Conservation (phyloP, 768 basidiomycete species). For the Lenzites betulinus region DNA sequence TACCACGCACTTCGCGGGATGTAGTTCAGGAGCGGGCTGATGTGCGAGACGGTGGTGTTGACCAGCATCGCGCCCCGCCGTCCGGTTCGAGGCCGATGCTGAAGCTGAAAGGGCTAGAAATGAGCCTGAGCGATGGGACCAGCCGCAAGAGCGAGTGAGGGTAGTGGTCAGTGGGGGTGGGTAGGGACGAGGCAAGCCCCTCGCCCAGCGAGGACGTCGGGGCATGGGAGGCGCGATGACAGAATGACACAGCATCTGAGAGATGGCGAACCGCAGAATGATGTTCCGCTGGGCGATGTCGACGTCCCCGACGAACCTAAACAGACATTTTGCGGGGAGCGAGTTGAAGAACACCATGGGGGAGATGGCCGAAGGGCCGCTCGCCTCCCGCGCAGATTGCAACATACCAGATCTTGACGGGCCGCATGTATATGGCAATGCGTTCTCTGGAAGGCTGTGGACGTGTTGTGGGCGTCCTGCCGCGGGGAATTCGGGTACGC, state of each 20-base stretch:
- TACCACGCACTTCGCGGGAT: conserved; percentile 27
- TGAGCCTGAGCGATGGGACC: neutral
- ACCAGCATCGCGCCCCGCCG: conserved; percentile 6
- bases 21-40: conserved; percentile 26
- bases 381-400: neutral
- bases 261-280: neutral
- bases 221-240: neutral
- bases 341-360: too few relatives aligned
- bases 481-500: too few relatives aligned
- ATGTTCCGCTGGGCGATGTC: neutral
- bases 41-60: conserved; percentile 26
- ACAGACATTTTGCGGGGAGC: neutral
- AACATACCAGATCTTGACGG: neutral
- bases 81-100: neutral
- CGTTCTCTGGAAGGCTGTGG: too few relatives aligned
- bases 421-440: too few relatives aligned
- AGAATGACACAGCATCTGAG: conserved; percentile 4
- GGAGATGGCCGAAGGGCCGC: neutral
- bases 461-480: too few relatives aligned
- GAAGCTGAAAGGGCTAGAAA: neutral
- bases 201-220: neutral
- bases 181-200: neutral
- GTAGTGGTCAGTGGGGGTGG: neutral
- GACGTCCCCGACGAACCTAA: neutral
- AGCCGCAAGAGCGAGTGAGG: neutral